Conservation (phyloP, 2,329 filamentous ascomycete species). For the Gnomoniopsis smithogilvyi region DNA sequence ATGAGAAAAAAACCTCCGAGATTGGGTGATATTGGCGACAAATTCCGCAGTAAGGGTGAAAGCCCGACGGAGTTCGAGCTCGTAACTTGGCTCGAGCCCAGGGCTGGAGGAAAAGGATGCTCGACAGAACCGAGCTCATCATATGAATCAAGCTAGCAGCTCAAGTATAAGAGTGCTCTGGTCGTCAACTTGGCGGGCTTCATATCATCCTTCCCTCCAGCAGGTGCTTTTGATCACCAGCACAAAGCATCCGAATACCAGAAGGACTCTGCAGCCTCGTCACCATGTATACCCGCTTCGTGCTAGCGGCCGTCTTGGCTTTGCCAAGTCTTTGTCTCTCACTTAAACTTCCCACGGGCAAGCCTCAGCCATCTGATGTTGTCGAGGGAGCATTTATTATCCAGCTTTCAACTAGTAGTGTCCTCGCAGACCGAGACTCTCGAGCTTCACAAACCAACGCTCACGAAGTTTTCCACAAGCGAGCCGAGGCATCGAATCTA, state of each 20-base stretch:
- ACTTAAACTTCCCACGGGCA: neutral
- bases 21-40: neutral
- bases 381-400: neutral
- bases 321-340: neutral
- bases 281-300: neutral
- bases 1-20: neutral
- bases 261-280: neutral
- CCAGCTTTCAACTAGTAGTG: neutral
- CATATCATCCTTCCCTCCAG: neutral
- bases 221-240: neutral
- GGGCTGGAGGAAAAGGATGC: too few relatives aligned
- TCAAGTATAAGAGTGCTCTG: neutral
- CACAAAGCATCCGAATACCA: neutral
- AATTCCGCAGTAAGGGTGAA: neutral
- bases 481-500: neutral
- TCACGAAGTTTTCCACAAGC: slow-evolving; percentile 1
- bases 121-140: too few relatives aligned
- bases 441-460: neutral
- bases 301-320: neutral
- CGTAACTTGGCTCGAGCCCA: too few relatives aligned
- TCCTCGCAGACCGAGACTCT: neutral
- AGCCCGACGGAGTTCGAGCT: too few relatives aligned
- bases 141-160: too few relatives aligned
- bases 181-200: too few relatives aligned
- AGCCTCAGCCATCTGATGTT: neutral